Conservation (phyloP, 2,329 filamentous ascomycete genomes). For the Penicillium brevicompactum region DNA sequence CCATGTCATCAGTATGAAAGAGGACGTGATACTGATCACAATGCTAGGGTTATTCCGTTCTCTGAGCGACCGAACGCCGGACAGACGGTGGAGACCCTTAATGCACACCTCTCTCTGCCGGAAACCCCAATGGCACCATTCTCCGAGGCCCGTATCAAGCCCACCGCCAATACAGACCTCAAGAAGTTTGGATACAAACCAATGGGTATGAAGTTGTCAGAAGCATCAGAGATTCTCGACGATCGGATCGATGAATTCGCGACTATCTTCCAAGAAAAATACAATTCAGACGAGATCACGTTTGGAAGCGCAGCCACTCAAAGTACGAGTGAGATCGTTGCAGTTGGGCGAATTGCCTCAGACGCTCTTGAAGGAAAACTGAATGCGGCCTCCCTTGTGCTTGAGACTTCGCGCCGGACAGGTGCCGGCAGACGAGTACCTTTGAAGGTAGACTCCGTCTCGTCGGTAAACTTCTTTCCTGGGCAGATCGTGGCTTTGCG, state of each 20-base stretch:
- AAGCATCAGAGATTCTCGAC: slow-evolving; percentile 89
- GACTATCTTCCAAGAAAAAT: slow-evolving; percentile 70
- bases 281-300: slow-evolving; percentile 73
- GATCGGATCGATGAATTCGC: slow-evolving; percentile 92
- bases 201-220: slow-evolving; percentile 90
- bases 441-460: slow-evolving; percentile 70
- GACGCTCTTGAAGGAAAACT: slow-evolving; percentile 83
- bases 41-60: slow-evolving; percentile 64
- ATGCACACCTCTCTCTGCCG: slow-evolving; percentile 68
- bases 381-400: slow-evolving; percentile 79
- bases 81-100: slow-evolving; percentile 80
- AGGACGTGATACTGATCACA: slow-evolving; percentile 13
- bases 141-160: slow-evolving; percentile 75
- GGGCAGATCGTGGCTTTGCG: slow-evolving; percentile 88
- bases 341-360: slow-evolving; percentile 87
- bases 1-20: background rate
- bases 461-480: slow-evolving; percentile 82
- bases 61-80: slow-evolving; percentile 76
- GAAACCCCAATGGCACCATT: slow-evolving; percentile 73
- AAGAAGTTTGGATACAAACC: slow-evolving; percentile 91
- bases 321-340: slow-evolving; percentile 82
- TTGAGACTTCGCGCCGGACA: slow-evolving; percentile 83
- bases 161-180: slow-evolving; percentile 83
- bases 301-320: slow-evolving; percentile 87
- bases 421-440: slow-evolving; percentile 82